Conservation (phyloP, 1,284 basidiomycete species). For the Xanthoconium separans region DNA sequence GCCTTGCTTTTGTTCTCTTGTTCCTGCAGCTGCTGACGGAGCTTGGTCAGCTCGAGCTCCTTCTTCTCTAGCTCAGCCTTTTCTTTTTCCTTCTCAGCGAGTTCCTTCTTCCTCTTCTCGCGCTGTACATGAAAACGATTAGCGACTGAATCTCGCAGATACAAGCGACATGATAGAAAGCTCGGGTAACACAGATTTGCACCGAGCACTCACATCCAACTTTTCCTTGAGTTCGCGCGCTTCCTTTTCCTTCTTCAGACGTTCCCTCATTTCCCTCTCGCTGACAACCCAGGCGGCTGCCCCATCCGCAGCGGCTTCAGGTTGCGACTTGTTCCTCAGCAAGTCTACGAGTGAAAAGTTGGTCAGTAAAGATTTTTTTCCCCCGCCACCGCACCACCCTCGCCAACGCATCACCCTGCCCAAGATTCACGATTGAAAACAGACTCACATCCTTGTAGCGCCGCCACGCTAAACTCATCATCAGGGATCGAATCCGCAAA, state of each 20-base stretch:
- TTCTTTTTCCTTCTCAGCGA: constrained; percentile 43
- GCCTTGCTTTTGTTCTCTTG: constrained; percentile 45
- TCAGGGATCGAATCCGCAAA: constrained; percentile 78
- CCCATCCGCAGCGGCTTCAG: constrained; percentile 65
- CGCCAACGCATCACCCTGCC: constrained; percentile 4
- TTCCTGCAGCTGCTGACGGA: constrained; percentile 51
- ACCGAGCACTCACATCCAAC: constrained; percentile 50
- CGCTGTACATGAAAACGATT: constrained; percentile 38
- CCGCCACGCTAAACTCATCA: constrained; percentile 81
- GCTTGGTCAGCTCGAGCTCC: constrained; percentile 40
- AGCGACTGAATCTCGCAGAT: constrained; percentile 11
- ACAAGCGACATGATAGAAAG: constrained; percentile 10
- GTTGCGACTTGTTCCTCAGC: constrained; percentile 76
- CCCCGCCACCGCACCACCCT: constrained; percentile 14
- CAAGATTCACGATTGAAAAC: constrained; percentile 15
- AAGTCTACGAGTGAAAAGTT: constrained; percentile 48
- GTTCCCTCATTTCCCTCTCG: constrained; percentile 70
- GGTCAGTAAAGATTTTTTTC: constrained; percentile 21
- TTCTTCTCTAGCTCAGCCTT: constrained; percentile 39
- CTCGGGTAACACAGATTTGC: constrained; percentile 11
- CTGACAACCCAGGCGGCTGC: constrained; percentile 67
- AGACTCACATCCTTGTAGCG: constrained; percentile 78
- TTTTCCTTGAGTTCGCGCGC: constrained; percentile 62
- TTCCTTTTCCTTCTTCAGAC: constrained; percentile 67
- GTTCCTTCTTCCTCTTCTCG: constrained; percentile 59